Evolutionary conservation across 495 filamentous ascomycete genomes (phyloP).

Genomic region (Talaromyces stipitatus): DNA sequence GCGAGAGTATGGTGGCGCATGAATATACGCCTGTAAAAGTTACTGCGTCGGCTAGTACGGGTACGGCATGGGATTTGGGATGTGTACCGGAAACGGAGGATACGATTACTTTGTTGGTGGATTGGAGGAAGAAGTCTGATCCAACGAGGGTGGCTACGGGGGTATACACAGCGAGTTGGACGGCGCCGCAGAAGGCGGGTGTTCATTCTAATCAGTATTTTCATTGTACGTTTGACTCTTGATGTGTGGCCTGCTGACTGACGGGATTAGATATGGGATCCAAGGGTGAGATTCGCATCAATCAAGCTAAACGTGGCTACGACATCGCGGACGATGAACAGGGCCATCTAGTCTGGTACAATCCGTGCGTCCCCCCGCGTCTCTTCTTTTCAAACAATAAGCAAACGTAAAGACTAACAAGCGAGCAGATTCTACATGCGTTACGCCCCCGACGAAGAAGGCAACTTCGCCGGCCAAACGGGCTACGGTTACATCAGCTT

Average conservation of each 20-base stretch:
- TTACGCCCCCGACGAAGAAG: conserved; percentile 91
- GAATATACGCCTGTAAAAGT: conserved; percentile 73
- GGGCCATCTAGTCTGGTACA: conserved; percentile 70
- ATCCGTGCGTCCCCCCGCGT: conserved; percentile 44
- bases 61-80: conserved; percentile 63
- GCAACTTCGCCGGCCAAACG: conserved; percentile 84
- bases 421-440: conserved; percentile 74
- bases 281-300: conserved; percentile 77
- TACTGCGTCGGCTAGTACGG: conserved; percentile 65
- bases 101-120: conserved; percentile 82
- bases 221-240: conserved; percentile 48
- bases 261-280: conserved; percentile 55
- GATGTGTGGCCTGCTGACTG: conserved; percentile 5
- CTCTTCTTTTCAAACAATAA: not conserved
- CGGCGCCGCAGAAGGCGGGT: conserved; percentile 81
- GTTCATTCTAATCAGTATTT: conserved; percentile 96
- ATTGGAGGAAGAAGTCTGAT: conserved; percentile 71
- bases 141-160: conserved; percentile 65
- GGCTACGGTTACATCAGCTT: conserved; percentile 92
- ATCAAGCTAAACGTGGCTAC: conserved; percentile 92
- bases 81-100: conserved; percentile 79
- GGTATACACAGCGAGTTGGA: conserved; percentile 95
- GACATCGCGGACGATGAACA: conserved; percentile 79
- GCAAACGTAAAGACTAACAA: not conserved
- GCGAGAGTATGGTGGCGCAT: conserved; percentile 81